These are phyloP conservation scores for Hemerocallis citrina DNA, from an alignment of 106 monocot species.

Conservation along the genomic window DNA sequence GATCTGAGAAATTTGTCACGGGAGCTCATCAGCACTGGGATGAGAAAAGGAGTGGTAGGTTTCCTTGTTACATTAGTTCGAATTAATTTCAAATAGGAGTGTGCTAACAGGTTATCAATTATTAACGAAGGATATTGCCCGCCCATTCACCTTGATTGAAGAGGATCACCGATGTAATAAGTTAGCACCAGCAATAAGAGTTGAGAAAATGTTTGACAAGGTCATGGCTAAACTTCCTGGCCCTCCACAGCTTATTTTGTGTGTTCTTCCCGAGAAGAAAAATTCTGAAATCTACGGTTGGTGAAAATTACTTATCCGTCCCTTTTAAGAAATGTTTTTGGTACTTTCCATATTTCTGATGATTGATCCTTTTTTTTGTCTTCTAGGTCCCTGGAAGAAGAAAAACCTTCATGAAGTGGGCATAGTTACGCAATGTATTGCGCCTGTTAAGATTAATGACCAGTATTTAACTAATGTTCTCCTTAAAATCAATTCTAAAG, in stretches of 20 bases:
- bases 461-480: slow-evolving; percentile 70
- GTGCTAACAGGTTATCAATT: background rate
- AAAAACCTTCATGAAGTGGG: slow-evolving; percentile 65
- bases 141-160: slow-evolving; percentile 53
- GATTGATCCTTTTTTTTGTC: background rate
- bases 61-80: background rate
- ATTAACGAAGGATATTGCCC: slow-evolving; percentile 32
- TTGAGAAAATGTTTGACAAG: slow-evolving; percentile 61
- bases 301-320: background rate
- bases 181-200: slow-evolving; percentile 46
- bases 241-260: slow-evolving; percentile 54
- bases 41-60: slow-evolving; percentile 76
- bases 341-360: background rate
- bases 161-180: slow-evolving; percentile 47
- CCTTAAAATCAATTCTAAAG: slow-evolving; percentile 73
- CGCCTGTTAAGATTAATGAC: slow-evolving; percentile 49
- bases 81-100: background rate
- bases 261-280: slow-evolving; percentile 68
- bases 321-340: background rate
- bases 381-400: slow-evolving; percentile 81
- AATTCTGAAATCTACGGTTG: slow-evolving; percentile 70
- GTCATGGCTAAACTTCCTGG: slow-evolving; percentile 26
- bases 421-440: slow-evolving; percentile 60
- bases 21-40: slow-evolving; percentile 67
- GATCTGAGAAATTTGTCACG: slow-evolving; percentile 62